Base-by-base conservation (phyloP, 768 basidiomycete genomes). In the Suillus brevipes region DNA sequence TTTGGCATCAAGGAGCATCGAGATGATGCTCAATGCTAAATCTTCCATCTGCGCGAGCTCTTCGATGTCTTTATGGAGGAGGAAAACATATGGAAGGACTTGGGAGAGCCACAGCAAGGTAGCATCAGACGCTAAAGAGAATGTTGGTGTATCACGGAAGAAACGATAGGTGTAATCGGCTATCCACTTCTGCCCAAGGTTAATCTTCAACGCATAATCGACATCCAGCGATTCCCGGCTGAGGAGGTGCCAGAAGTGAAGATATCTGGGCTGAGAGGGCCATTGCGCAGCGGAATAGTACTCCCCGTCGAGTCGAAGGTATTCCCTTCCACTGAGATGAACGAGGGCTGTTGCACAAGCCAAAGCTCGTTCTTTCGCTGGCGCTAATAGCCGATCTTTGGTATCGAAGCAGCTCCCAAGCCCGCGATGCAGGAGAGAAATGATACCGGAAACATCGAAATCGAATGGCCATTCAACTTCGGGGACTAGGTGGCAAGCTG, bases 391-490 rank as follows among this genome's bases (percentile, higher is more conserved):
- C 20, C 52, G 57, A 38, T 67, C 56, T 31, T 47, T 64, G 28
- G 49, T 53, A 28, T 66, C 66, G 28, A 67, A 67, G 36, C 66
- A 65, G 20, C 60, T 55, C 23, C 43, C 38, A 34, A 67, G 65
- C 8, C 53, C 37, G 34, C 65, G 50, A 60, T 59, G 53, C 16
- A 59, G 28, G 18, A 66, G 66, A 28, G 56, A 63, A 25, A 66
- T 63, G 31, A 67, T 57, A 4, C 43, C 37, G 31, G 62, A 69
- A 38, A 62, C 61, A 53, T 65, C 45, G 38, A 65, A 31, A 40
- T 67, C 40, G n/a, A 63, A 60, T 12, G 65, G 69, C 68, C 68
- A 69, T 58, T 60, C 66, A 34, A 70, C 34, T 13, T 67, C 66
- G 20, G 66, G 56, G 10, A 71, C 64, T 14, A 70, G 42, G 6